phyloP scores from a whole-genome alignment of 331 rosid genomes.

The Pyrus hybrid region DNA sequence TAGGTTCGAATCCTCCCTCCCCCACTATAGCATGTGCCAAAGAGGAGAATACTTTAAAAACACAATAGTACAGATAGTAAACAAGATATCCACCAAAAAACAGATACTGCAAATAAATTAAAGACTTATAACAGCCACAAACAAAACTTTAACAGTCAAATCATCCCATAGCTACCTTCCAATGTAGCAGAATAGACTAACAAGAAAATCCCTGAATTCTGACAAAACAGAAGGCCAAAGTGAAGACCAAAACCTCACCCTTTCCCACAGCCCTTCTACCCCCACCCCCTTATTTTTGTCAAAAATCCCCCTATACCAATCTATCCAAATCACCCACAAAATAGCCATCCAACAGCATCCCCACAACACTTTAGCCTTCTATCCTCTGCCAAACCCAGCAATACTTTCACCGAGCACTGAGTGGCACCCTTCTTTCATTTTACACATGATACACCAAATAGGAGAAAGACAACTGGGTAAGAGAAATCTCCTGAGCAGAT shows the following conservation, averaged over 20 bases:
- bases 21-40: background rate
- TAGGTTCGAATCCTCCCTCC: background rate
- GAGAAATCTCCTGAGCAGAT: no score
- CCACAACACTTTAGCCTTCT: background rate
- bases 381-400: background rate
- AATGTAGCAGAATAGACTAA: background rate
- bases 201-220: background rate
- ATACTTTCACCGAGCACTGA: background rate
- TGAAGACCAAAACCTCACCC: background rate
- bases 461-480: background rate
- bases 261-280: background rate
- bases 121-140: background rate
- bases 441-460: background rate
- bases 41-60: no score
- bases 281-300: background rate
- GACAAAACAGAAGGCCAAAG: background rate
- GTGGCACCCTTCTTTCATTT: background rate
- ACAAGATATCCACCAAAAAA: no score
- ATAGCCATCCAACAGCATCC: background rate
- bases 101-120: background rate
- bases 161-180: background rate
- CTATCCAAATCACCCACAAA: background rate
- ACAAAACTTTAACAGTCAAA: background rate
- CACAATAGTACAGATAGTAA: no score
- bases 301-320: background rate